Evolutionary conservation across 1,284 basidiomycete species (phyloP), one percentile per base, ranked within the genome.

Genomic region (Marasmius fiardii): DNA sequence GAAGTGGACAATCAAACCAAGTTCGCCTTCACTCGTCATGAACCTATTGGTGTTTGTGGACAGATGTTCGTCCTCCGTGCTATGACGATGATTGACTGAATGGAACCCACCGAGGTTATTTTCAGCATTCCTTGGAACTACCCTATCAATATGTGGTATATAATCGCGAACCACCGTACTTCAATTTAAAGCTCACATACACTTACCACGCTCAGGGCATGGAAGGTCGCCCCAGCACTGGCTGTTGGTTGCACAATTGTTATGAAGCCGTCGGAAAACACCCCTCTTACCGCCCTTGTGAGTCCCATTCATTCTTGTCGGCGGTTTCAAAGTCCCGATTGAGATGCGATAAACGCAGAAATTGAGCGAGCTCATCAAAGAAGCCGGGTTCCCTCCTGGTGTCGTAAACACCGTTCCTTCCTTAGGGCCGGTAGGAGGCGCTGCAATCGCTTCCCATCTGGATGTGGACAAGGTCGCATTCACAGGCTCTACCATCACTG

Each of bases 1-100:
- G 93, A 94, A 72, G 82, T 92, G 26, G 86, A 92, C 67, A 88
- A 88, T 68, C 85, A 83, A 66, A 78, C 76, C 54, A 94, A 94
- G 72, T 73, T 93, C 56, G 89, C 89, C 16, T 93, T 93, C 71
- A 95, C 93, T 23, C 82, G 88, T 49, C 92, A 95, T 71, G 95
- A 98, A 62, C 94, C 95, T 28, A 90, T 98, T 63, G 95, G 95
- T 48, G 95, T 97, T 43, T 94, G 90, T 65, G 93, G 90, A 8
- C 91, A 93, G 67, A 94, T 95, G 89, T 91, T 66, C 63, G 81
- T 71, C 10, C 60, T 56, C 24, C 58, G 21, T 18, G 33, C 50
- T 52, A 43, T 45, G 28, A 59, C 18, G 7, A 51, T 59, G 31
- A 50, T 35, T 51, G 21, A 16, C 48, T 52, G 57, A 34, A 49